Percentiles rank a stretch among this genome's conserved stretches.
phyloP scores from a whole-genome alignment of 2,329 filamentous ascomycete species.

The Pseudophaeomoniella oleicola region DNA sequence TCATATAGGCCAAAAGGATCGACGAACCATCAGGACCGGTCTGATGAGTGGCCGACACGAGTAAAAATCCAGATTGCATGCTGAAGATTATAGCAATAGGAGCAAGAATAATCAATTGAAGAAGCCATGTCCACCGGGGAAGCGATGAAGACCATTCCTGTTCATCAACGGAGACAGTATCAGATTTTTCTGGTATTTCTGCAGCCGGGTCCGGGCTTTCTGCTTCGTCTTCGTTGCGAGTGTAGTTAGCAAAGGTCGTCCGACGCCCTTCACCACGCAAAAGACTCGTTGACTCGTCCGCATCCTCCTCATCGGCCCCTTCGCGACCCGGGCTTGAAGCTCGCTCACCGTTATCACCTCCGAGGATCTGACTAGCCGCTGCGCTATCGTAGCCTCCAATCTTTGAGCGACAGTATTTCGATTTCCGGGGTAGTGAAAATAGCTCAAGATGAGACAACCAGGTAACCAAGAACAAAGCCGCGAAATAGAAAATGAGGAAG shows the following conservation, averaged over 20 bases:
- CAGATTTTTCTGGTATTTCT: conserved; percentile 12
- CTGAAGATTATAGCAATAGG: conserved; percentile 65
- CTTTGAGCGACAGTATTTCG: conserved; percentile 49
- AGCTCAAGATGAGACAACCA: conserved; percentile 67
- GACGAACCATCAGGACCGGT: conserved; percentile 73
- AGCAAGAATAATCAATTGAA: conserved; percentile 69
- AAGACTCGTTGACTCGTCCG: conserved; percentile 38
- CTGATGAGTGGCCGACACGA: conserved; percentile 60
- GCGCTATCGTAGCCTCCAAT: conserved; percentile 26
- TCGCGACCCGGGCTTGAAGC: conserved; percentile 7
- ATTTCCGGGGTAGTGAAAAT: conserved; percentile 59
- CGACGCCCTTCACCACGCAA: conserved; percentile 30
- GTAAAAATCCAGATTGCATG: conserved; percentile 59
- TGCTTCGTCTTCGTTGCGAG: conserved; percentile 17
- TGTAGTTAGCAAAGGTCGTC: conserved; percentile 42
- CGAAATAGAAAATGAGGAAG: conserved; percentile 65
- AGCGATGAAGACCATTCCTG: conserved; percentile 73
- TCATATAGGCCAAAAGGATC: conserved; percentile 55
- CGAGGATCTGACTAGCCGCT: conserved; percentile 26
- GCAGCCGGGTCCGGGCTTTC: conserved; percentile 6
- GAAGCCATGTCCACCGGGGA: conserved; percentile 72
- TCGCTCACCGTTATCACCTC: conserved; percentile 21
- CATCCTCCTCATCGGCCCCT: conserved; percentile 20
- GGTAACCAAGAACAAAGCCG: conserved; percentile 58
- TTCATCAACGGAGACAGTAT: conserved; percentile 33